Percentiles rank a stretch among this genome's conserved stretches.
Conservation (phyloP, 108 stramenopile genomes). For the Pseudonitzschia multistriata region DNA sequence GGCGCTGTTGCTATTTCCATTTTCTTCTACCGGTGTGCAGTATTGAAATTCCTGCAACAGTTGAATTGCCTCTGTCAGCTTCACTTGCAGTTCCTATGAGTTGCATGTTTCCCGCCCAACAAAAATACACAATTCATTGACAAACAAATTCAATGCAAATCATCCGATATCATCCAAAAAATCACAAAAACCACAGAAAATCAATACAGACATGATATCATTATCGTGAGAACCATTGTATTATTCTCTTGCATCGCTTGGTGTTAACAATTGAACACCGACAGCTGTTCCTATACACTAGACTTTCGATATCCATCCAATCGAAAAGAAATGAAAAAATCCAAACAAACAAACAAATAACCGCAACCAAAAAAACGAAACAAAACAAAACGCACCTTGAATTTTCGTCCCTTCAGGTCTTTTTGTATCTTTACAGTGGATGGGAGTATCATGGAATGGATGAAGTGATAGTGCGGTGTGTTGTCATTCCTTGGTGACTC, state of each 20-base stretch:
- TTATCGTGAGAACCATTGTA: too few relatives aligned
- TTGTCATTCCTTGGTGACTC: background rate
- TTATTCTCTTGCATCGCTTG: too few relatives aligned
- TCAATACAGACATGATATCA: too few relatives aligned
- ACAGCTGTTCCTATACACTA: too few relatives aligned
- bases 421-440: conserved; percentile 43
- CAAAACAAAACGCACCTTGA: conserved; percentile 34
- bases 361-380: background rate
- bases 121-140: background rate
- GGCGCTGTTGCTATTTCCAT: background rate
- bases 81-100: conserved; percentile 42
- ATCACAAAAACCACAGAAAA: background rate
- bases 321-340: background rate
- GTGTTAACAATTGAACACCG: too few relatives aligned
- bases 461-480: conserved; percentile 38
- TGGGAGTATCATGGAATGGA: conserved; percentile 40
- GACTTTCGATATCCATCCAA: too few relatives aligned
- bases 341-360: background rate
- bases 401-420: conserved; percentile 46
- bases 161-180: too few relatives aligned
- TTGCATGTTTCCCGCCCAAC: background rate
- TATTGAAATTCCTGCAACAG: conserved; percentile 38
- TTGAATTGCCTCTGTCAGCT: conserved; percentile 35
- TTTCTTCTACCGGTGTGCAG: conserved; percentile 35
- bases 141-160: too few relatives aligned